A percentile compares a stretch with the other conserved stretches of the same genome.
Evolutionary conservation across 805 yeast genomes (phyloP).

Genomic region (Candida rishiriensis): DNA sequence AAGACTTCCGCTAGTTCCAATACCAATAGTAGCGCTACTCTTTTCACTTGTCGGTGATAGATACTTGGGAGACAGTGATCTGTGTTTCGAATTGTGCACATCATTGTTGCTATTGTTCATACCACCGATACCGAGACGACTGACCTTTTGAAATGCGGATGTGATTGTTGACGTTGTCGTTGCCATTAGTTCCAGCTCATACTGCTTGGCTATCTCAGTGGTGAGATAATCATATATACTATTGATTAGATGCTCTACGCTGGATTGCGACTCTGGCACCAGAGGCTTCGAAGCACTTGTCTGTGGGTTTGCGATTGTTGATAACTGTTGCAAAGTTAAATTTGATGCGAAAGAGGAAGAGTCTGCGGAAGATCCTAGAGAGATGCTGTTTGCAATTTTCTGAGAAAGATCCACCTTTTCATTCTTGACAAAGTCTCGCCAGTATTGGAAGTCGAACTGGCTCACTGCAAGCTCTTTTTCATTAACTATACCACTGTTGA

Average conservation of each 20-base stretch:
- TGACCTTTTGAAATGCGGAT: constrained; percentile 13
- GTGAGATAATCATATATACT: constrained; percentile 8
- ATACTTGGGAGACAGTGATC: too few species aligned
- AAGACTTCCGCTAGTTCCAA: too few species aligned
- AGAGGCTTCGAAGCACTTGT: too few species aligned
- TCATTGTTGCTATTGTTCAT: background rate
- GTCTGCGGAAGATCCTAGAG: constrained; percentile 6
- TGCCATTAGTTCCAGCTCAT: constrained; percentile 8
- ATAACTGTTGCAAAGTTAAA: background rate
- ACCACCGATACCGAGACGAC: background rate
- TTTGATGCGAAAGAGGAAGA: constrained; percentile 5
- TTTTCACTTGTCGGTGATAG: too few species aligned
- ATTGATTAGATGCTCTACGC: constrained; percentile 6
- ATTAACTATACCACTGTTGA: background rate
- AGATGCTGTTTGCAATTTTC: constrained; percentile 6
- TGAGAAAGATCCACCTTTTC: constrained; percentile 13
- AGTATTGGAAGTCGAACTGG: constrained; percentile 5
- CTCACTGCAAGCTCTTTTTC: background rate
- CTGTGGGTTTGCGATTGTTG: too few species aligned
- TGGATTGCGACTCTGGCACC: background rate
- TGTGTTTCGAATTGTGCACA: background rate
- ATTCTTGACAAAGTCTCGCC: constrained; percentile 5
- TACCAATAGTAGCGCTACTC: too few species aligned
- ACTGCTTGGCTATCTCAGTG: constrained; percentile 5
- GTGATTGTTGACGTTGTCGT: constrained; percentile 7